These are phyloP conservation scores for Avicennia marina DNA, from an alignment of 257 asterid species.

Conservation along the genomic window DNA sequence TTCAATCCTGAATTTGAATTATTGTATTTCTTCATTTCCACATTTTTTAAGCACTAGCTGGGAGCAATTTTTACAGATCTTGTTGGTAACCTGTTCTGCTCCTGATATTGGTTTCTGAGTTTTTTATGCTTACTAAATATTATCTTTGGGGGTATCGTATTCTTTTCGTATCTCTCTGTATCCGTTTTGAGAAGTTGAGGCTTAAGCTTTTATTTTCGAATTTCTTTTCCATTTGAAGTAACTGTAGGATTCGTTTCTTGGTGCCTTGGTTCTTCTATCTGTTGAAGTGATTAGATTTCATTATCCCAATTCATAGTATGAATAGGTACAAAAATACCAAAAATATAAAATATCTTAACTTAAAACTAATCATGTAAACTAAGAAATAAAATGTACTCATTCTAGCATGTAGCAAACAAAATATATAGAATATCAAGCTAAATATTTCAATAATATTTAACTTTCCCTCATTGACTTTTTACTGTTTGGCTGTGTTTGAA, in stretches of 20 bases:
- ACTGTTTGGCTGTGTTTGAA: neutral
- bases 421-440: no score
- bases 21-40: neutral
- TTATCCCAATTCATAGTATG: no score
- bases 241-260: neutral
- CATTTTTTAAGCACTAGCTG: neutral
- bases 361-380: no score
- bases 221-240: neutral
- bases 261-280: conserved; percentile 2
- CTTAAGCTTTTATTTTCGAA: no score
- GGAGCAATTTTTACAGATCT: neutral
- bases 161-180: neutral
- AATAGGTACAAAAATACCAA: no score
- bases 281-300: no score
- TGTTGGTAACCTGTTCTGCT: neutral
- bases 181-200: conserved; percentile 4
- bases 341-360: no score
- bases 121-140: neutral
- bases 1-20: conserved; percentile 5
- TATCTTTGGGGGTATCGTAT: neutral
- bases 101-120: neutral
- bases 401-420: no score
- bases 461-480: neutral
- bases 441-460: no score
- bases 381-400: no score